Conservation (phyloP, 208 protist genomes). For the Leishmania major region DNA sequence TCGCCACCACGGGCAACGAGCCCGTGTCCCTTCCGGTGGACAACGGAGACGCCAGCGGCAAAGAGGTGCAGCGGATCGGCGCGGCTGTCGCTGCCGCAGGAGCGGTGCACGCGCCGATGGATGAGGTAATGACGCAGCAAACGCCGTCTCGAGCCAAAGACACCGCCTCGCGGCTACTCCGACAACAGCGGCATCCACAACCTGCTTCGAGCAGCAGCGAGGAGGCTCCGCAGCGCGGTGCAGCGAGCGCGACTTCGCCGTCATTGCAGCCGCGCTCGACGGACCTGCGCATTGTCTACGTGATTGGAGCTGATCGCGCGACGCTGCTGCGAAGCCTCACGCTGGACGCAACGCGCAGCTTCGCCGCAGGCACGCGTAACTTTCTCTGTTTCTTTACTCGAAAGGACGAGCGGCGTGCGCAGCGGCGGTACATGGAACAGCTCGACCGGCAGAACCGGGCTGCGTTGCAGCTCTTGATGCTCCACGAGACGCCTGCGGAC, state of each 20-base stretch:
- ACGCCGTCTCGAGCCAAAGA: background rate
- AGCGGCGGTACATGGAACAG: conserved; percentile 27
- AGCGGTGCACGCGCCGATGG: background rate
- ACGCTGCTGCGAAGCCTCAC: conserved; percentile 59
- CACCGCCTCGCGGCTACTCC: background rate
- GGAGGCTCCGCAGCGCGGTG: background rate
- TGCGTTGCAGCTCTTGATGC: background rate
- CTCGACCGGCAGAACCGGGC: conserved; percentile 35
- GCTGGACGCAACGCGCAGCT: conserved; percentile 49
- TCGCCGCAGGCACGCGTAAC: conserved; percentile 36
- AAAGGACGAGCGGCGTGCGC: conserved; percentile 40
- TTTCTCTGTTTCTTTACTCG: conserved; percentile 58
- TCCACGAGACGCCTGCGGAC: background rate
- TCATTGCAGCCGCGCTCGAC: conserved; percentile 6
- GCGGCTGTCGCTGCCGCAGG: background rate
- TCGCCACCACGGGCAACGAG: background rate
- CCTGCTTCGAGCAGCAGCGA: background rate
- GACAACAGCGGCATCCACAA: background rate
- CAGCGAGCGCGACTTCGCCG: background rate
- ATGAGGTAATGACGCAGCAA: background rate
- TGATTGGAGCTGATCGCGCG: conserved; percentile 55
- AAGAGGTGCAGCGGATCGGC: background rate
- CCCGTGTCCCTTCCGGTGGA: background rate
- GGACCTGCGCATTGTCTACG: conserved; percentile 51
- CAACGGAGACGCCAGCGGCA: background rate